Base-by-base conservation (phyloP, 2,329 filamentous ascomycete genomes). In the Aspergillus costaricaensis region DNA sequence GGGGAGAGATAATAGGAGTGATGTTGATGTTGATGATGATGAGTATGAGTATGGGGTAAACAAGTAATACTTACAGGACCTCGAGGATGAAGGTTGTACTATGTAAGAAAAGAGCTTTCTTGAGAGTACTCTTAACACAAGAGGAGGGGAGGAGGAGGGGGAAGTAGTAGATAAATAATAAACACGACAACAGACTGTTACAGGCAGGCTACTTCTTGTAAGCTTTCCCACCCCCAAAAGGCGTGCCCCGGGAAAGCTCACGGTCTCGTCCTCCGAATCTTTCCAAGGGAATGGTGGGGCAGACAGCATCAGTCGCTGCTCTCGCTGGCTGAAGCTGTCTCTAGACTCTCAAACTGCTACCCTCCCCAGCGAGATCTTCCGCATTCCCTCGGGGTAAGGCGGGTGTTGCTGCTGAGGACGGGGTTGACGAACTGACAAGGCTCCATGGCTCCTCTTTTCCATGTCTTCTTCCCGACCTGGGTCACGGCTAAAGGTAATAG, bases 231-330 rank as follows among this genome's bases (percentile, higher is more conserved):
- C 25, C 32, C 32, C 32, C 50, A 62, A 61, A 60, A 60, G 43
- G 62, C 58, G 57, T 60, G 50, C 62, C 61, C 63, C 67, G 69
- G 70, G 62, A 72, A 72, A 69, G 68, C 64, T 69, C 67, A 69
- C 56, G 62, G 58, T 61, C 62, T 65, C 60, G 61, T 57, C 58
- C 71, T 74, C 74, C 74, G 74, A 74, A 69, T 74, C 71, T 76
- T 75, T 73, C 73, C 72, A 74, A 74, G 58, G 65, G 57, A 61
- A 68, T 66, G 68, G 74, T 77, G 74, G 74, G 74, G 73, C 74
- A 68, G 17, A 52, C 52, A 63, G 61, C 55, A 61, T 61, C 58
- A 69, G 65, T 67, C 62, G 66, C 65, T 64, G 60, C 62, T 64
- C 66, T 68, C 64, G 66, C 68, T 72, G 70, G 68, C 58, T 68